phyloP scores from a whole-genome alignment of 2,329 filamentous ascomycete genomes.

The Aspergillus aculeatinus region DNA sequence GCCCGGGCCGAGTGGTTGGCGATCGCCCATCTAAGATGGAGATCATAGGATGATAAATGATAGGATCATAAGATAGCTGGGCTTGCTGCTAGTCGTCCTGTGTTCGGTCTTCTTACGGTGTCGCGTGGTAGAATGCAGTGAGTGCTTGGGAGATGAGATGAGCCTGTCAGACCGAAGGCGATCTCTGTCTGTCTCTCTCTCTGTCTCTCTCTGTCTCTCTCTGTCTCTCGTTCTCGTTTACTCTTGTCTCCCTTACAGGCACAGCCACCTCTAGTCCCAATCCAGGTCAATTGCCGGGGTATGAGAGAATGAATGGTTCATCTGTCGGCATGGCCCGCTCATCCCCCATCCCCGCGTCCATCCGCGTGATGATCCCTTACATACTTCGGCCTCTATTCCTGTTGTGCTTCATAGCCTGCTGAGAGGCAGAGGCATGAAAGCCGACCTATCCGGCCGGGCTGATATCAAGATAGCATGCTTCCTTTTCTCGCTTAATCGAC shows the following conservation, averaged over 20 bases:
- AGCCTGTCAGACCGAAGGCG: neutral
- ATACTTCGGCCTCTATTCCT: neutral
- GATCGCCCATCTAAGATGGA: neutral
- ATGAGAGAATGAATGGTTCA: slow-evolving; percentile 5
- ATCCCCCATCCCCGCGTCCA: neutral
- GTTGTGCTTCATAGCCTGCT: neutral
- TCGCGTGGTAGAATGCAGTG: neutral
- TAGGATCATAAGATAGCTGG: too few species aligned
- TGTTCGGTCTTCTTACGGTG: neutral
- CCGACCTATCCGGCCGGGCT: neutral
- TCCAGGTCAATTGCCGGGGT: neutral
- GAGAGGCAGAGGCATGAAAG: neutral
- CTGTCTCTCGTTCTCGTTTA: too few species aligned
- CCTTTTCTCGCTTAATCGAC: neutral
- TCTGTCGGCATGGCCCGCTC: neutral
- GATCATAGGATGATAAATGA: neutral
- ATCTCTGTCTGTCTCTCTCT: too few species aligned
- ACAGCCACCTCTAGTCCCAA: slow-evolving; percentile 10
- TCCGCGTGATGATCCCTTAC: slow-evolving; percentile 8
- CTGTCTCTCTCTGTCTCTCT: too few species aligned
- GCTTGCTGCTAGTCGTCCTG: neutral
- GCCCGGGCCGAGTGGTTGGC: neutral
- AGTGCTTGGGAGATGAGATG: neutral
- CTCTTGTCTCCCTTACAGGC: slow-evolving; percentile 12
- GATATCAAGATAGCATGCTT: neutral